Base-by-base conservation (phyloP, 2,329 filamentous ascomycete genomes). In the Lasiodiplodia sp. region DNA sequence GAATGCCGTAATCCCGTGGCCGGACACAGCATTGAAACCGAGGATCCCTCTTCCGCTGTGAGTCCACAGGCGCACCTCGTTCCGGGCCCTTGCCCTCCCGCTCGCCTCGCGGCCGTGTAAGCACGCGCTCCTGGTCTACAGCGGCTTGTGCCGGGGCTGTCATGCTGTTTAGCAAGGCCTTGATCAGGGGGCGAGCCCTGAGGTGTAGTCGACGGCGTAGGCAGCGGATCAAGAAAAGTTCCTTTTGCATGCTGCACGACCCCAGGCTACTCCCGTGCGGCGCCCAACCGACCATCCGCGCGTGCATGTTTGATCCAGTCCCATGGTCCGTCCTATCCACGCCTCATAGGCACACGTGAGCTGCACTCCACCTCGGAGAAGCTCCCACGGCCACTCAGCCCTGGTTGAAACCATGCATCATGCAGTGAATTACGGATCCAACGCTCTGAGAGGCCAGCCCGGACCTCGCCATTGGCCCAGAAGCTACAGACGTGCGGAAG, bases 91-190 rank as follows among this genome's bases (percentile, higher is more conserved):
- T 52, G 60, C n/a, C 28, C 18, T 64, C 3, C 47, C 47, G 44
- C 60, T 64, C 60, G 60, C 60, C 60, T 64, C 60, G 44, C 3
- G n/a, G 28, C 44, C 18, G 60, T 52, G 60, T 64, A 52, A 64
- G 60, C 60, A 52, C 60, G 31, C 60, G 44, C 60, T 64, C 60
- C 60, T 51, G 25, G 47, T 38, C n/a, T 52, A 28, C 34, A 25
- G 47, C 60, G 47, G 60, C 60, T 64, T 64, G 28, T 37, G 11
- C 60, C 60, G 60, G n/a, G 7, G 40, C 58, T 51, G 49, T 28
- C n/a, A 18, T 63, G 40, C 58, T 64, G 44, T 38, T 37, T 21
- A 37, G n/a, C 21, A 52, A 11, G 44, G 44, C 10, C 21, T 38
- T 16, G 14, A 44, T 18, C 31, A 52, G 47, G 60, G 60, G 38